These are phyloP conservation scores for Platanus orientalis DNA, from an alignment of 164 flowering plant species.

Conservation along the genomic window DNA sequence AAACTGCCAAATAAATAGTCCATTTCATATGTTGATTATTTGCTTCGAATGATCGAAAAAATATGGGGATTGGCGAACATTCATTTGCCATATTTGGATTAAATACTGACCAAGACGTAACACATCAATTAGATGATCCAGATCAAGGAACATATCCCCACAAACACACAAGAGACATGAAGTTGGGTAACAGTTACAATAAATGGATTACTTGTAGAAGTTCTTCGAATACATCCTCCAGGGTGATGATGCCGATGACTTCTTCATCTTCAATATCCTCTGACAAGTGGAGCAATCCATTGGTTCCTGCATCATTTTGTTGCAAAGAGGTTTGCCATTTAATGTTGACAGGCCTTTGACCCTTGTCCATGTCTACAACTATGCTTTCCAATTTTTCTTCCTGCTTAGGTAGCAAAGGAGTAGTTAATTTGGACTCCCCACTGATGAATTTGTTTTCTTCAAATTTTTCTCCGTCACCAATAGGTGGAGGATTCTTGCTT, in stretches of 20 bases:
- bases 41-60: too few species aligned
- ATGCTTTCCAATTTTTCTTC: constrained; percentile 35
- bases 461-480: constrained; percentile 35
- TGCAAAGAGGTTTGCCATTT: constrained; percentile 16
- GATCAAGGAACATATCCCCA: background rate
- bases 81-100: background rate
- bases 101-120: background rate
- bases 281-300: constrained; percentile 26
- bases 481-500: constrained; percentile 27
- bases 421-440: constrained; percentile 39
- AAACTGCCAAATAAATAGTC: background rate
- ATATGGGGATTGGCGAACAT: too few species aligned
- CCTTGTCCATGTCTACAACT: constrained; percentile 61
- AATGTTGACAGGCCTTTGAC: constrained; percentile 16
- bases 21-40: background rate
- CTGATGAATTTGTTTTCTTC: constrained; percentile 24
- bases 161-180: background rate
- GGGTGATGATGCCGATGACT: constrained; percentile 92
- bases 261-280: constrained; percentile 89
- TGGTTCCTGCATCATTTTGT: constrained; percentile 30
- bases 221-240: constrained; percentile 99
- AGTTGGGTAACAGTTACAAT: background rate
- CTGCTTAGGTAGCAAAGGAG: constrained; percentile 50
- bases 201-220: constrained; percentile 69
- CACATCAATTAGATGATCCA: background rate